phyloP scores from a whole-genome alignment of 805 yeast species.

The Yarrowia alimentaria region DNA sequence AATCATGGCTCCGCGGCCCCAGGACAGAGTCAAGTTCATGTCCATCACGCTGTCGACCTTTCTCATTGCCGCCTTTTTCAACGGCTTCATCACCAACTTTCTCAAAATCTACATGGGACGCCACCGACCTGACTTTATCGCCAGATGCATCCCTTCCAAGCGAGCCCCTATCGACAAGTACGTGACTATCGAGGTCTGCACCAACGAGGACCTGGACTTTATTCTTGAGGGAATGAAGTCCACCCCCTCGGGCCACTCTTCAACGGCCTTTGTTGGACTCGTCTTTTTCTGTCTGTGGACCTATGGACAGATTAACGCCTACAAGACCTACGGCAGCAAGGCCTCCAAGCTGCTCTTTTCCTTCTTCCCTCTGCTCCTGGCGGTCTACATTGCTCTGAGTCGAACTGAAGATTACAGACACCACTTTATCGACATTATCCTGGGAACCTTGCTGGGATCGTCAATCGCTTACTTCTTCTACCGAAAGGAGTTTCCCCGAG shows the following conservation, averaged over 20 bases:
- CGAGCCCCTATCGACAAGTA: slow-evolving; percentile 50
- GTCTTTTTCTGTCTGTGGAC: slow-evolving; percentile 50
- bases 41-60: slow-evolving; percentile 38
- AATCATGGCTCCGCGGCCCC: slow-evolving; percentile 32
- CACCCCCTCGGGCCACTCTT: slow-evolving; percentile 59
- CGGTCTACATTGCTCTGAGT: slow-evolving; percentile 73
- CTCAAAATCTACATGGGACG: slow-evolving; percentile 84
- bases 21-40: slow-evolving; percentile 46
- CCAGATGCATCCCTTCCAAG: slow-evolving; percentile 69
- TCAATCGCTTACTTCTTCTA: slow-evolving; percentile 59
- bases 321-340: slow-evolving; percentile 19
- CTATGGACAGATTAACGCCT: slow-evolving; percentile 42
- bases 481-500: slow-evolving; percentile 27
- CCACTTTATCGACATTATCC: slow-evolving; percentile 78
- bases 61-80: slow-evolving; percentile 38
- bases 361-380: slow-evolving; percentile 50
- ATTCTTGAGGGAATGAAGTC: slow-evolving; percentile 55
- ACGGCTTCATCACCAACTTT: slow-evolving; percentile 65
- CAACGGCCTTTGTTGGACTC: slow-evolving; percentile 53
- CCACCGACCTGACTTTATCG: slow-evolving; percentile 87
- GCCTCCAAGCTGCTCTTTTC: slow-evolving; percentile 20
- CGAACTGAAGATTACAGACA: slow-evolving; percentile 91
- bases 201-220: slow-evolving; percentile 34
- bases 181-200: slow-evolving; percentile 41
- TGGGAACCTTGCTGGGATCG: slow-evolving; percentile 70